phyloP scores from a whole-genome alignment of 495 filamentous ascomycete species.

The Aspergillus incahuasiensis region DNA sequence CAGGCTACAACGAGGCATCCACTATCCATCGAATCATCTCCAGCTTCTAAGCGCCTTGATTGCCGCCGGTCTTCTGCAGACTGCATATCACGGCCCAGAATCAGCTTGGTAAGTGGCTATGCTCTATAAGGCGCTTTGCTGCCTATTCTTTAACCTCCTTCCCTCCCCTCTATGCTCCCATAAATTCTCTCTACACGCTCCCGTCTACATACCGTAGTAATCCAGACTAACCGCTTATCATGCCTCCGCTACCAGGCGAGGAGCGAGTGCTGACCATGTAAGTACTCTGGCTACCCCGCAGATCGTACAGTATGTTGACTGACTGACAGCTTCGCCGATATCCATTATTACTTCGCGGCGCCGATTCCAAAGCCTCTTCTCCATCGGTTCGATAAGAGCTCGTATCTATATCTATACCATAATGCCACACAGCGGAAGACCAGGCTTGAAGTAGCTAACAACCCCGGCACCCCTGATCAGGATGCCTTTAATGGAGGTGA shows the following conservation, averaged over 20 bases:
- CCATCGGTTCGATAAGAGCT: conserved; percentile 85
- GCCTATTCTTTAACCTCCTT: not conserved
- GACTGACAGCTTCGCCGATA: conserved; percentile 68
- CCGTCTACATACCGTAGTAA: not conserved
- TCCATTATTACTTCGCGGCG: conserved; percentile 82
- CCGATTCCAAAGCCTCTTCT: conserved; percentile 67
- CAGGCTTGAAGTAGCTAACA: conserved; percentile 81
- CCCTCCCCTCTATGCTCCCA: not conserved
- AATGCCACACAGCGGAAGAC: conserved; percentile 62
- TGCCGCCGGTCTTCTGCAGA: conserved; percentile 19
- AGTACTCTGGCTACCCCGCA: conserved; percentile 39
- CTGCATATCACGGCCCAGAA: conserved; percentile 13
- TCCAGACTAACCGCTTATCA: conserved; percentile 30
- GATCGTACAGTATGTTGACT: not conserved
- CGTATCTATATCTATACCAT: conserved; percentile 84
- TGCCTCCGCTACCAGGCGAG: conserved; percentile 76
- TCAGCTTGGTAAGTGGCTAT: conserved; percentile 12
- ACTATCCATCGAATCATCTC: conserved; percentile 14
- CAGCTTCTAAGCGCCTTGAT: conserved; percentile 20
- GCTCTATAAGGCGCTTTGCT: conserved; percentile 2
- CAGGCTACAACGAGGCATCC: conserved; percentile 1
- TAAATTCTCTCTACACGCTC: not conserved
- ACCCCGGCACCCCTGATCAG: conserved; percentile 78
- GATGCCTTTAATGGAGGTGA: conserved; percentile 83
- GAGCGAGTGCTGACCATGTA: conserved; percentile 76